phyloP scores from a whole-genome alignment of 495 filamentous ascomycete genomes.

The Aspergillus sclerotiicarbonarius region DNA sequence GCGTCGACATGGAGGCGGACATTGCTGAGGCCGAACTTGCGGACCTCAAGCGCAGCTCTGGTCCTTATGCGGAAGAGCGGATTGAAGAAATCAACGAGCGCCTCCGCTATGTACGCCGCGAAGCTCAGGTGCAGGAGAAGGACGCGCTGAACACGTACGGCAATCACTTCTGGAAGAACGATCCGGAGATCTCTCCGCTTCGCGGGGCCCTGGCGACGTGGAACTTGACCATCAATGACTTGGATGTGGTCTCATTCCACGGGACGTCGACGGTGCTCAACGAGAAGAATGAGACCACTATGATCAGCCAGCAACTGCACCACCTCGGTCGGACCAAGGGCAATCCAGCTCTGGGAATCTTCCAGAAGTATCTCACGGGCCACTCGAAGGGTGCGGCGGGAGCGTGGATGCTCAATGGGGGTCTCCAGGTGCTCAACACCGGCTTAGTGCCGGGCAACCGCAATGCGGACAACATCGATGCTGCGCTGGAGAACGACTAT shows the following conservation, averaged over 20 bases:
- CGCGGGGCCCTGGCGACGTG: constrained; percentile 94
- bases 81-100: background rate
- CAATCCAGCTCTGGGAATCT: constrained; percentile 90
- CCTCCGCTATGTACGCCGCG: background rate
- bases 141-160: constrained; percentile 46
- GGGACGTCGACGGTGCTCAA: constrained; percentile 96
- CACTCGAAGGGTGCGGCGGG: constrained; percentile 98
- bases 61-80: background rate
- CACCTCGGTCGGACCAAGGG: constrained; percentile 93
- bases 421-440: constrained; percentile 84
- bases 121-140: background rate
- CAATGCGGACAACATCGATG: constrained; percentile 94
- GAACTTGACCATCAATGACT: constrained; percentile 93
- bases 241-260: constrained; percentile 92
- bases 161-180: constrained; percentile 1
- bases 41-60: background rate
- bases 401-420: constrained; percentile 98
- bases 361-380: constrained; percentile 97
- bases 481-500: constrained; percentile 89
- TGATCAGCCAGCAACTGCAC: constrained; percentile 88
- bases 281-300: constrained; percentile 97
- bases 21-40: constrained; percentile 39
- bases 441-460: constrained; percentile 95
- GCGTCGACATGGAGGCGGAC: constrained; percentile 60
- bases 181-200: constrained; percentile 54